Percentiles rank a stretch among this genome's conserved stretches.
phyloP scores from a whole-genome alignment of 306 rosid genomes.

The Lathyrus oleraceus region DNA sequence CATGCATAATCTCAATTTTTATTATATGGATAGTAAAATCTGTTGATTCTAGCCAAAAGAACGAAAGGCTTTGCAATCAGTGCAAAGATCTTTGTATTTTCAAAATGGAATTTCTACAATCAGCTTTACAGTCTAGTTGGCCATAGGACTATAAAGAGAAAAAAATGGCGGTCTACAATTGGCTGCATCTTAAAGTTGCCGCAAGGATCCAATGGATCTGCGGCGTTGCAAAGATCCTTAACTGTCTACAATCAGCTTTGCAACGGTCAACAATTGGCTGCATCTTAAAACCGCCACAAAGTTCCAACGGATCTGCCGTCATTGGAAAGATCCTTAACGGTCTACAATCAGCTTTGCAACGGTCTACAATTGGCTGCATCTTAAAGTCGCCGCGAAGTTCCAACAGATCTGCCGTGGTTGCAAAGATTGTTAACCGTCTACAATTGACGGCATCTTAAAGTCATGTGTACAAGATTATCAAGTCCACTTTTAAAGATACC shows the following conservation, averaged over 20 bases:
- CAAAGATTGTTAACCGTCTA: neutral
- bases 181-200: neutral
- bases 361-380: neutral
- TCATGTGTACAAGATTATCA: neutral
- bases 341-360: neutral
- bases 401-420: too few relatives aligned
- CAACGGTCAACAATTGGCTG: neutral
- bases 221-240: too few relatives aligned
- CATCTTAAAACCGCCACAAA: too few relatives aligned
- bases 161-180: neutral
- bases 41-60: neutral
- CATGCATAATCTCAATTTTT: neutral
- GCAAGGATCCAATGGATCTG: too few relatives aligned
- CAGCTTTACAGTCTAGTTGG: too few relatives aligned
- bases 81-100: neutral
- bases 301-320: too few relatives aligned
- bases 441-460: neutral
- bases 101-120: neutral
- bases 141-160: too few relatives aligned
- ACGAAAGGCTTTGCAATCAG: neutral
- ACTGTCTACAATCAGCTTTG: too few relatives aligned
- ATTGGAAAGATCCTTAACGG: too few relatives aligned
- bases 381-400: too few relatives aligned
- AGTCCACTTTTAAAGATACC: neutral
- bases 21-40: neutral